Evolutionary conservation across 148 eudicot species (phyloP), one percentile per base, ranked within the genome.

Genomic region (Vaccinium darrowii): DNA sequence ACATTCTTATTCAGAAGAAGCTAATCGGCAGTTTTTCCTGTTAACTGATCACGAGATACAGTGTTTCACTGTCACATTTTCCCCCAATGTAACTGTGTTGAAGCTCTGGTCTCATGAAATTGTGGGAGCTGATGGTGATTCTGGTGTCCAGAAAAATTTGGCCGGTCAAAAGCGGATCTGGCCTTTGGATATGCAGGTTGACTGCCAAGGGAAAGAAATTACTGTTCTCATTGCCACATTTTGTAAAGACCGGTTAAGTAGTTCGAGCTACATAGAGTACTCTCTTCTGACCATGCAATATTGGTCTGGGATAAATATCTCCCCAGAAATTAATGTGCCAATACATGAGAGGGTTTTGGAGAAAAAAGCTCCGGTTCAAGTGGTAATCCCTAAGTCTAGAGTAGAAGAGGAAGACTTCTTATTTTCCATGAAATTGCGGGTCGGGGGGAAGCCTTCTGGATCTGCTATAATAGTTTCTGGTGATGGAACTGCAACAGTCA

Each of bases 401-500:
- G 93, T 93, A 58, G 99, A 96, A 88, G 94, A 93, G 82, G 98
- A 96, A 83, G 96, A 94, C 14, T 89, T 93, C 86, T 91, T 96
- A 84, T 96, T 96, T 86, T 93, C 95, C n/a, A 94, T 94, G 98
- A 92, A 91, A 88, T 84, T 96, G 65, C 91, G 94, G 87, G 88
- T 94, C 54, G 98, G 99, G 30, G 99, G 99, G 25, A 96, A 95
- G 85, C 99, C 99, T 83, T 89, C 94, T 79, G 99, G 99, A 76
- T 96, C 99, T 85, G 90, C 94, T 84, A 86, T 90, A 86, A 94
- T 96, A 88, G 94, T 96, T 79, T 95, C 99, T 87, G 95, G 96
- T 80, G 99, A 96, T 89, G 99, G 98, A 83, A 94, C 96, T 83
- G 98, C 99, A 27, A 95, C 99, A 27, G 98, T 96, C 82, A 92